Conservation (phyloP, 1,139 yeast species). For the Taphrina deformans region DNA sequence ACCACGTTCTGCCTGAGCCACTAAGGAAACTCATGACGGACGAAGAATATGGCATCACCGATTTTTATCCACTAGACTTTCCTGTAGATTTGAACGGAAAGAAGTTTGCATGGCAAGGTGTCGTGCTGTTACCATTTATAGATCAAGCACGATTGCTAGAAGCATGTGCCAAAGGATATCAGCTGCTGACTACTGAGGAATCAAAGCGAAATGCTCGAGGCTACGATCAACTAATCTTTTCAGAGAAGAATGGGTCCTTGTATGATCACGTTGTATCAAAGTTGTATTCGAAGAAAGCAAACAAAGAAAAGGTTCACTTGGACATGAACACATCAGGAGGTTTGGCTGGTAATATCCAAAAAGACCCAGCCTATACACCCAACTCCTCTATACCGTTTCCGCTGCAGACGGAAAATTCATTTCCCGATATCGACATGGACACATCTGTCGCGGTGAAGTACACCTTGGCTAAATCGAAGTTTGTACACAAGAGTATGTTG, state of each 20-base stretch:
- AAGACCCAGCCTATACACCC: slow-evolving; percentile 52
- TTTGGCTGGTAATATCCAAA: slow-evolving; percentile 64
- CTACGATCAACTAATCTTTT: slow-evolving; percentile 45
- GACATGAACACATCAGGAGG: slow-evolving; percentile 45
- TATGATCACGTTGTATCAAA: slow-evolving; percentile 40
- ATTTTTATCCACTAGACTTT: slow-evolving; percentile 87
- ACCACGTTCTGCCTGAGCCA: slow-evolving; percentile 82
- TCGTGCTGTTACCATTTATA: slow-evolving; percentile 84
- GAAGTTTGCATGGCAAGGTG: slow-evolving; percentile 93
- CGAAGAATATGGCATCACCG: slow-evolving; percentile 78
- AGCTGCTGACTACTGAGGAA: slow-evolving; percentile 67
- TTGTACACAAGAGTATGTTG: slow-evolving; percentile 68
- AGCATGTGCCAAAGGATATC: slow-evolving; percentile 67
- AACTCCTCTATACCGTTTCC: slow-evolving; percentile 60
- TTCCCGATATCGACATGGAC: slow-evolving; percentile 55
- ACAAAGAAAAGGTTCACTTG: slow-evolving; percentile 39
- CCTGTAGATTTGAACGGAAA: slow-evolving; percentile 94
- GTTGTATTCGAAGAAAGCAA: slow-evolving; percentile 41
- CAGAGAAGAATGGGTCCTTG: slow-evolving; percentile 40
- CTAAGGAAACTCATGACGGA: slow-evolving; percentile 82
- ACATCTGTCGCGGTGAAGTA: slow-evolving; percentile 61
- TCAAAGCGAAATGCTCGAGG: slow-evolving; percentile 56
- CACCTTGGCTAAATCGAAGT: slow-evolving; percentile 52
- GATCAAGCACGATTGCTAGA: slow-evolving; percentile 72
- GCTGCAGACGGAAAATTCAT: slow-evolving; percentile 51